Conservation (phyloP, 2,329 filamentous ascomycete genomes). For the Beauveria pseudobassiana region DNA sequence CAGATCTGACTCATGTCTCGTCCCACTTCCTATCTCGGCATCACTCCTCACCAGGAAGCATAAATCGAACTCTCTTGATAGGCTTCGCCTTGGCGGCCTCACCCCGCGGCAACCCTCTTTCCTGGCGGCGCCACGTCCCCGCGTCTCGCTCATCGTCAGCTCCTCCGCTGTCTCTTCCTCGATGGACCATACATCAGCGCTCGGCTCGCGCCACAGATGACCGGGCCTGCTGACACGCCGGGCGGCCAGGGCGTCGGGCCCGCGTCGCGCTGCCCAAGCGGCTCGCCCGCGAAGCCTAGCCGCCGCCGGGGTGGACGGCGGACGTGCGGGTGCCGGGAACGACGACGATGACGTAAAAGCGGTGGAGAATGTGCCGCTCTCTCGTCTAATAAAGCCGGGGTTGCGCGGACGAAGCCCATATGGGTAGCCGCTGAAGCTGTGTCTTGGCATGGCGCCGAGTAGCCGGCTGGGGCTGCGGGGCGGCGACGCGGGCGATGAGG, state of each 20-base stretch:
- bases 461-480: slow-evolving; percentile 14
- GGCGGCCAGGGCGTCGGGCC: not conserved
- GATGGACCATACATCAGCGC: slow-evolving; percentile 53
- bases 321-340: slow-evolving; percentile 23
- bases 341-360: slow-evolving; percentile 18
- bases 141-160: slow-evolving; percentile 36
- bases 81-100: slow-evolving; percentile 33
- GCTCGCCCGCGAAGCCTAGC: slow-evolving; percentile 22
- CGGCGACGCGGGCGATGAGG: slow-evolving; percentile 29
- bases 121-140: slow-evolving; percentile 24
- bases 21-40: not conserved
- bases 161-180: slow-evolving; percentile 52
- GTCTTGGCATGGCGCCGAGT: not conserved
- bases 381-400: slow-evolving; percentile 19
- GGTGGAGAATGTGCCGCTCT: too few species aligned
- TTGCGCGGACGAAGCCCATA: slow-evolving; percentile 23
- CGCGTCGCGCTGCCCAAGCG: not conserved
- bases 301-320: slow-evolving; percentile 22
- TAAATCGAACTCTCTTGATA: slow-evolving; percentile 49
- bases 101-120: slow-evolving; percentile 16
- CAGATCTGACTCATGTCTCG: not conserved
- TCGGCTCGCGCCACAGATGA: slow-evolving; percentile 48
- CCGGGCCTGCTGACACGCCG: slow-evolving; percentile 28
- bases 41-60: slow-evolving; percentile 37
- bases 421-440: slow-evolving; percentile 32